Percentiles rank a stretch among this genome's conserved stretches.
Conservation (phyloP, 495 filamentous ascomycete genomes). For the Neurospora terricola region DNA sequence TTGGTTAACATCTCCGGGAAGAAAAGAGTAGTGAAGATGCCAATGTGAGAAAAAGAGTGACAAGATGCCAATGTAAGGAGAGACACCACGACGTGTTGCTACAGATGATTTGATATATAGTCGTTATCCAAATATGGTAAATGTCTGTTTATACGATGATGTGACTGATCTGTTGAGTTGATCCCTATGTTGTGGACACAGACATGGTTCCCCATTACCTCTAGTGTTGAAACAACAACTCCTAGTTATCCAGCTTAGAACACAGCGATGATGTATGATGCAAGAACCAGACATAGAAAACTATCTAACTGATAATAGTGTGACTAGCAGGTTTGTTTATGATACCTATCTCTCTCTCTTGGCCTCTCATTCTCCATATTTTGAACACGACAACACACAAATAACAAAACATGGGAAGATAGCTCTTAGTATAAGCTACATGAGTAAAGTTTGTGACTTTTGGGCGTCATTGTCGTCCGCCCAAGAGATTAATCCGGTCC, state of each 20-base stretch:
- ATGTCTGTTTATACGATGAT: too few species aligned
- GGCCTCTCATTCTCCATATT: background rate
- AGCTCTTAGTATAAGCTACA: background rate
- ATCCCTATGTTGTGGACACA: too few species aligned
- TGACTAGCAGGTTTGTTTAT: background rate
- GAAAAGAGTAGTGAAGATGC: too few species aligned
- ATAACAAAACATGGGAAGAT: background rate
- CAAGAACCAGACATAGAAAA: background rate
- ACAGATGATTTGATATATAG: too few species aligned
- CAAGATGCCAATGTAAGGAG: too few species aligned
- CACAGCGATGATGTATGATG: background rate
- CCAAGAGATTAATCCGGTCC: background rate
- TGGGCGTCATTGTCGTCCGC: background rate
- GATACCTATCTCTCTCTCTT: background rate
- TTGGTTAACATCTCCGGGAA: background rate
- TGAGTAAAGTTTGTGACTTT: background rate
- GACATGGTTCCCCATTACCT: too few species aligned
- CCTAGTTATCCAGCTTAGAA: background rate
- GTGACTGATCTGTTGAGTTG: too few species aligned
- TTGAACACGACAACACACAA: background rate
- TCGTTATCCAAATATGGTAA: too few species aligned
- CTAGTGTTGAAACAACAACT: too few species aligned
- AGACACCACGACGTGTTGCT: too few species aligned
- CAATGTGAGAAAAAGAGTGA: too few species aligned
- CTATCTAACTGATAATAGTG: background rate